Percentiles rank a stretch among this genome's conserved stretches.
phyloP scores from a whole-genome alignment of 2,329 filamentous ascomycete species.

The Fusarium sp. region DNA sequence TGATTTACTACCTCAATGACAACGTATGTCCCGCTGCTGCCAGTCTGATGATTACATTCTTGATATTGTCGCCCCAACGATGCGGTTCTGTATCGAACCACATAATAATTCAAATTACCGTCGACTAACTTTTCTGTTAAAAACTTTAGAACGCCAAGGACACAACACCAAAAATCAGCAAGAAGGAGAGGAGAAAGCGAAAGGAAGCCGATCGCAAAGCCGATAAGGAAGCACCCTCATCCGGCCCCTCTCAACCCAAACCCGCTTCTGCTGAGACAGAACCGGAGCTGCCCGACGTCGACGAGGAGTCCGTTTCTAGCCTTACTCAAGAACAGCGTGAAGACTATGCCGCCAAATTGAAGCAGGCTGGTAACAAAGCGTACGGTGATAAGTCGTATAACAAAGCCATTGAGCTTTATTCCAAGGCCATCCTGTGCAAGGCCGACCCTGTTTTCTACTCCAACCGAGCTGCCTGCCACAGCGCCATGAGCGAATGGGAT shows the following conservation, averaged over 20 bases:
- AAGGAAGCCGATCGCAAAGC: slow-evolving; percentile 79
- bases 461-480: slow-evolving; percentile 97
- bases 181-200: slow-evolving; percentile 89
- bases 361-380: slow-evolving; percentile 95
- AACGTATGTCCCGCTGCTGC: slow-evolving; percentile 56
- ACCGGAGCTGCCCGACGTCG: slow-evolving; percentile 76
- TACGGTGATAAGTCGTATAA: slow-evolving; percentile 95
- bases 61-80: slow-evolving; percentile 7
- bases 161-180: slow-evolving; percentile 77
- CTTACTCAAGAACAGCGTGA: slow-evolving; percentile 76
- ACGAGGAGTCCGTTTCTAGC: slow-evolving; percentile 65
- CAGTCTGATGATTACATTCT: slow-evolving; percentile 9
- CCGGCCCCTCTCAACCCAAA: slow-evolving; percentile 57
- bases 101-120: slow-evolving; percentile 6
- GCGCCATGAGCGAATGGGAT: slow-evolving; percentile 91
- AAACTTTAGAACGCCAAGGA: slow-evolving; percentile 58
- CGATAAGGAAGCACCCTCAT: slow-evolving; percentile 54
- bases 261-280: slow-evolving; percentile 65
- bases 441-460: slow-evolving; percentile 98
- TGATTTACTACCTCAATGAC: slow-evolving; percentile 85
- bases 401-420: slow-evolving; percentile 93
- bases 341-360: slow-evolving; percentile 89
- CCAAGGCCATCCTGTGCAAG: slow-evolving; percentile 95
- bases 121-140: slow-evolving; percentile 27
- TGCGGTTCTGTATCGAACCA: slow-evolving; percentile 37